Base-by-base conservation (phyloP, 768 basidiomycete genomes). In the Kwoniella sp. region DNA sequence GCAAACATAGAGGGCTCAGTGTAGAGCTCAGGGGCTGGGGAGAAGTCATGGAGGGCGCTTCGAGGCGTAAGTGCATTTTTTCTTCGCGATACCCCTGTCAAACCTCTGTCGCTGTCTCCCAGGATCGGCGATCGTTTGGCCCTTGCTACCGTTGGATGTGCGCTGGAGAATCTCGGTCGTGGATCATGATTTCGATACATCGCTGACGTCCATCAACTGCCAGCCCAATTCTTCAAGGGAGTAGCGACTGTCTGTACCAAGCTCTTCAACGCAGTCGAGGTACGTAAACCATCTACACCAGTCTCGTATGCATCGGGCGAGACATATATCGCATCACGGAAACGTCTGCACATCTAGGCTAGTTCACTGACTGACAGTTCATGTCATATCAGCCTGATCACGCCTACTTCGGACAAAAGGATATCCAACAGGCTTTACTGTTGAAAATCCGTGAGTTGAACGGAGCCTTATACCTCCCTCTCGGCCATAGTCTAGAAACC, bases 321-420 rank as follows among this genome's bases (percentile, higher is more conserved):
- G n/a, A n/a, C n/a, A n/a, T n/a, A n/a, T n/a, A 45, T 9, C 41
- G 8, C 20, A 11, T 20, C 41, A n/a, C 41, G 41, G 11, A 3
- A 45, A 7, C 5, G 41, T 11, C 11, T 45, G 4, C 11, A 20
- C 8, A 9, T 8, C 34, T 34, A 34, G 5, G 34, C 13, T 34
- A 34, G 5, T 11, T 4, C n/a, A 15, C 37, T 57, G 56, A 38
- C 34, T 55, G 13, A 22, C 28, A 45, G 3, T 45, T 51, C 22
- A 51, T 51, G 8, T 23, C 26, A 22, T 28, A 51, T 22, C 79
- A 95, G 93, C 95, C 95, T 4, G 91, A 90, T 51, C 87, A 88
- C 69, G 88, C 90, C 23, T 97, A 98, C 80, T 96, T 99, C 68
- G 95, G 96, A 0, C 94, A 98, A 81, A 98, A 98, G 78, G 95